These are phyloP conservation scores for Xanthoparmelia taractica DNA, from an alignment of 495 filamentous ascomycete genomes.

Conservation along the genomic window DNA sequence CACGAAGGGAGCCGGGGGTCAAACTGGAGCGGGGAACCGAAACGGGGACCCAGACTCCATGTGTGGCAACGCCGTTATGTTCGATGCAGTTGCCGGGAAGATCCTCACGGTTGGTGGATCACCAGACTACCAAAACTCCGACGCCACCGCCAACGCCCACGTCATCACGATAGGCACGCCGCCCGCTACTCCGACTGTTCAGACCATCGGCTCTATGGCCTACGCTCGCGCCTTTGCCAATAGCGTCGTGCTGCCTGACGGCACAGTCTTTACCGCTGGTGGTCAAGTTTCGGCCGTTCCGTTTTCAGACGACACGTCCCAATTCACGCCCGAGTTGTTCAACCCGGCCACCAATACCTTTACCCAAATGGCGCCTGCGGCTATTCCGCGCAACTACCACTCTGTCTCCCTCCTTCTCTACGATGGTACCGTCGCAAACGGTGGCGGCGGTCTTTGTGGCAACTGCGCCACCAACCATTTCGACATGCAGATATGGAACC, in stretches of 20 bases:
- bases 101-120: slow-evolving; percentile 44
- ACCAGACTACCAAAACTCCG: slow-evolving; percentile 32
- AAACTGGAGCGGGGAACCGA: slow-evolving; percentile 32
- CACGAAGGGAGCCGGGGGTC: slow-evolving; percentile 33
- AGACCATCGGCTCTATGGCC: slow-evolving; percentile 31
- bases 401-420: slow-evolving; percentile 41
- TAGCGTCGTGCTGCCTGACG: slow-evolving; percentile 42
- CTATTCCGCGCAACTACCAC: slow-evolving; percentile 44
- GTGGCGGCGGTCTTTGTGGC: slow-evolving; percentile 48
- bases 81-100: slow-evolving; percentile 44
- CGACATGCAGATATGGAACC: slow-evolving; percentile 44
- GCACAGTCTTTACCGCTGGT: slow-evolving; percentile 39
- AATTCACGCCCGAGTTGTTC: slow-evolving; percentile 39
- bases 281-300: slow-evolving; percentile 37
- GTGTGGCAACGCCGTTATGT: slow-evolving; percentile 48
- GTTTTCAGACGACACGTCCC: slow-evolving; percentile 38
- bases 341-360: slow-evolving; percentile 35
- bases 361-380: slow-evolving; percentile 30
- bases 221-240: slow-evolving; percentile 39
- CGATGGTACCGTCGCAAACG: slow-evolving; percentile 44
- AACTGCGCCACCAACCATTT: slow-evolving; percentile 41
- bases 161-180: slow-evolving; percentile 37
- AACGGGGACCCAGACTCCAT: slow-evolving; percentile 43
- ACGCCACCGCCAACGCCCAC: slow-evolving; percentile 33
- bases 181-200: slow-evolving; percentile 25